phyloP scores from a whole-genome alignment of 78 protist genomes.

The Dictyostelium firmibasis region DNA sequence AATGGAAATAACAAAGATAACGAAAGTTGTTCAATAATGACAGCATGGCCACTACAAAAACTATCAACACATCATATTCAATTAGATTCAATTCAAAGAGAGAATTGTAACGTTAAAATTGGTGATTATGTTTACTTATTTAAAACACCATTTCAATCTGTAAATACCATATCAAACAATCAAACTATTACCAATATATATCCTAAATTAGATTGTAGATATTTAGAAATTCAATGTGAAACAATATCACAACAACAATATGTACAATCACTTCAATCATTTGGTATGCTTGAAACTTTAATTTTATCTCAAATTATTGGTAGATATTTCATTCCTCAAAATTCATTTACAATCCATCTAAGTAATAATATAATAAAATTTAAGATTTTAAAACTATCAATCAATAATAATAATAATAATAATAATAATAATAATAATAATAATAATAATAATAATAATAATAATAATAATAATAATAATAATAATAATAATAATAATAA shows the following conservation, averaged over 20 bases:
- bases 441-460: not conserved
- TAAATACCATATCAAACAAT: not conserved
- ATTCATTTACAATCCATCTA: not conserved
- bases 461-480: not conserved
- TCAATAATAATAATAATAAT: not conserved
- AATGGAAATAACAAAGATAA: not conserved
- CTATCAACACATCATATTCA: slow-evolving; percentile 9
- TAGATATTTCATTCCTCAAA: not conserved
- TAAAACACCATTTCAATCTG: slow-evolving; percentile 32
- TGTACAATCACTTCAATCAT: not conserved
- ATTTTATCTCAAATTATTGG: slow-evolving; percentile 28
- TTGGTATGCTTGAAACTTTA: slow-evolving; percentile 26
- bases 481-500: not conserved
- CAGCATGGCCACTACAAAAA: slow-evolving; percentile 60
- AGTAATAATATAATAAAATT: slow-evolving; percentile 37
- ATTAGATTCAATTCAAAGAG: slow-evolving; percentile 34
- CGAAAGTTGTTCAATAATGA: not conserved
- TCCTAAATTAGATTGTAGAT: slow-evolving; percentile 4
- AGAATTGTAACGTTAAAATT: slow-evolving; percentile 21
- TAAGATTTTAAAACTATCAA: not conserved
- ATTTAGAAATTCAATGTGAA: slow-evolving; percentile 13
- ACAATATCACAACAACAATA: not conserved
- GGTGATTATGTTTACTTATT: slow-evolving; percentile 12
- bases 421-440: not conserved
- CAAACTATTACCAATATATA: not conserved